phyloP scores from a whole-genome alignment of 495 filamentous ascomycete species.

The Hypoxylon trugodes region DNA sequence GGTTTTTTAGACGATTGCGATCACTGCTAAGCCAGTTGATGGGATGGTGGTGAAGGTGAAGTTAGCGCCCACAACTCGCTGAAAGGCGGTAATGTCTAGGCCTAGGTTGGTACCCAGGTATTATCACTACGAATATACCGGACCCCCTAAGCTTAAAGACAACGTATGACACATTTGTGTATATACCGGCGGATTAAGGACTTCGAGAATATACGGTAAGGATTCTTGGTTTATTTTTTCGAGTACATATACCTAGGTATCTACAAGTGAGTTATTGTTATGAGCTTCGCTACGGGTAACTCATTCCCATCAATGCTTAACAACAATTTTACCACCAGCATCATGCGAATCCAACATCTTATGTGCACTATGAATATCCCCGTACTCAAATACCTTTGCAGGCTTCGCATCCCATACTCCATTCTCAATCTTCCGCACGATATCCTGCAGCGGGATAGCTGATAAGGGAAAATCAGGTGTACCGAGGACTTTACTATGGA shows the following conservation, averaged over 20 bases:
- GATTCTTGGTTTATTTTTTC: too few relatives aligned
- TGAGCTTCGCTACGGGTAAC: too few relatives aligned
- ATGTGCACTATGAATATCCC: slow-evolving; percentile 51
- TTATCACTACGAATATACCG: too few relatives aligned
- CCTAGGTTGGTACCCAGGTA: too few relatives aligned
- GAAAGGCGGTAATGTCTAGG: too few relatives aligned
- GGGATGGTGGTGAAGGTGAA: slow-evolving; percentile 45
- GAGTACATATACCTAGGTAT: not conserved
- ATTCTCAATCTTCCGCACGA: slow-evolving; percentile 48
- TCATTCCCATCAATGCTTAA: slow-evolving; percentile 35
- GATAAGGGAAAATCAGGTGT: slow-evolving; percentile 53
- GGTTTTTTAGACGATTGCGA: slow-evolving; percentile 30
- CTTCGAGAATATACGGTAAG: too few relatives aligned
- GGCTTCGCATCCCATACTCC: slow-evolving; percentile 44
- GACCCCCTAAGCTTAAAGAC: too few relatives aligned
- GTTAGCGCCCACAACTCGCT: too few relatives aligned
- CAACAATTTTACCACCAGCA: slow-evolving; percentile 51
- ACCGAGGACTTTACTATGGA: slow-evolving; percentile 54
- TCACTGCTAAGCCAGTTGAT: slow-evolving; percentile 48
- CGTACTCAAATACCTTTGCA: slow-evolving; percentile 43
- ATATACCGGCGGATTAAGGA: too few relatives aligned
- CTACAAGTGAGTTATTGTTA: too few relatives aligned
- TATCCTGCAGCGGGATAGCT: slow-evolving; percentile 53
- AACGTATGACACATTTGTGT: too few relatives aligned
- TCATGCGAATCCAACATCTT: slow-evolving; percentile 44